phyloP scores from a whole-genome alignment of 257 asterid genomes.

The Pogostemon cablin region DNA sequence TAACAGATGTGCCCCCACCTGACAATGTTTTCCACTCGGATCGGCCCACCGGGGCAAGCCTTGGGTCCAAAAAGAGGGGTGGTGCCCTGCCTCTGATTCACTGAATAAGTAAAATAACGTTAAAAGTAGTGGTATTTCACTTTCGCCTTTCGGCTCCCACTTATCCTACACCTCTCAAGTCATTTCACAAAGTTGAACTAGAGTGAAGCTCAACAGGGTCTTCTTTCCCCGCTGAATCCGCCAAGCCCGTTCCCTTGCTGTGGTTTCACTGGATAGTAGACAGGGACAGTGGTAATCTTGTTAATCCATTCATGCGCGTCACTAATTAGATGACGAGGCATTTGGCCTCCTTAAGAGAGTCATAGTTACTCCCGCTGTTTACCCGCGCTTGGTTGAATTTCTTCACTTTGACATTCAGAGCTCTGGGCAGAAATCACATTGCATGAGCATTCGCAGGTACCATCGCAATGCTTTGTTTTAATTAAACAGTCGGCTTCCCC shows the following conservation, averaged over 20 bases:
- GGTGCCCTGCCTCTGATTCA: too few relatives aligned
- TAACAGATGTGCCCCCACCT: constrained; percentile 59
- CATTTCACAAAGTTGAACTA: constrained; percentile 40
- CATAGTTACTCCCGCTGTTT: too few relatives aligned
- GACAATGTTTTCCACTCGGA: constrained; percentile 60
- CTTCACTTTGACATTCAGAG: too few relatives aligned
- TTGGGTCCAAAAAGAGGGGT: constrained; percentile 56
- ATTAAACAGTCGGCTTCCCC: too few relatives aligned
- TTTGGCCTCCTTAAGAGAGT: constrained; percentile 43
- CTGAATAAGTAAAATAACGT: too few relatives aligned
- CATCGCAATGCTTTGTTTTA: too few relatives aligned
- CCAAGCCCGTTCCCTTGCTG: background rate
- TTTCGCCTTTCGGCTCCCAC: background rate
- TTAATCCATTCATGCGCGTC: constrained; percentile 61
- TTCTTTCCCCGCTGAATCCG: constrained; percentile 11
- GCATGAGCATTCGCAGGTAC: too few relatives aligned
- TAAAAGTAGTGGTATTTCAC: too few relatives aligned
- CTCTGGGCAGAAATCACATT: too few relatives aligned
- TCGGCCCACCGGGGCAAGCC: constrained; percentile 53
- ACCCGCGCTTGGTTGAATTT: too few relatives aligned
- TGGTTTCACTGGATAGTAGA: too few relatives aligned
- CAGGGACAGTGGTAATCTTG: constrained; percentile 11
- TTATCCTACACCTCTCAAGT: background rate
- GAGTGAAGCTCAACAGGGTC: constrained; percentile 55
- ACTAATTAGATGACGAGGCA: constrained; percentile 71